These are phyloP conservation scores for Ustilago tritici DNA, from an alignment of 1,284 basidiomycete species.

Conservation along the genomic window DNA sequence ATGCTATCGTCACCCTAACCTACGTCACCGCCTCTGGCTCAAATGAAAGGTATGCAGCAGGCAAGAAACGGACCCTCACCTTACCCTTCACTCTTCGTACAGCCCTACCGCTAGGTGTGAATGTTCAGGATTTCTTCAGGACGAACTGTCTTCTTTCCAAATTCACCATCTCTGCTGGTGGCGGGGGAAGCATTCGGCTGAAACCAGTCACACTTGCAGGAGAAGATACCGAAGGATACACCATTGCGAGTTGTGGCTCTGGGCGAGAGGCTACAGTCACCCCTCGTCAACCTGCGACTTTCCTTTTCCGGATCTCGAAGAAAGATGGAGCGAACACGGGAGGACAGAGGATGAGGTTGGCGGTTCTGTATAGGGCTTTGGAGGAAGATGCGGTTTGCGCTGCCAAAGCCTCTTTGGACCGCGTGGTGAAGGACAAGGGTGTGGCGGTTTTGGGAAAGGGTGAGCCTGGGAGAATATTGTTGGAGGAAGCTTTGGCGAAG, in stretches of 20 bases:
- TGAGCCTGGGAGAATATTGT: conserved; percentile 10
- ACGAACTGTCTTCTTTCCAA: conserved; percentile 54
- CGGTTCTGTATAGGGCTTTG: conserved; percentile 51
- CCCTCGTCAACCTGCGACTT: conserved; percentile 57
- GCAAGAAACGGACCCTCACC: conserved; percentile 28
- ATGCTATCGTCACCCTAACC: conserved; percentile 26
- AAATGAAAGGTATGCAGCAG: conserved; percentile 13
- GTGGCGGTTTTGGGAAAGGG: conserved; percentile 5
- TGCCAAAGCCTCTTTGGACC: conserved; percentile 16
- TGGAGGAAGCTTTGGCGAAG: conserved; percentile 27
- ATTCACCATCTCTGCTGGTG: conserved; percentile 58
- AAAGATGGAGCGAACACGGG: not conserved
- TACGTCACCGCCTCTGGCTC: conserved; percentile 24
- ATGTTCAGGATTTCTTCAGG: conserved; percentile 69
- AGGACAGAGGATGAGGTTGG: conserved; percentile 34
- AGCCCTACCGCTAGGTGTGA: conserved; percentile 65
- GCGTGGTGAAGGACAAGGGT: not conserved
- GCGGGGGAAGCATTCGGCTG: conserved; percentile 39
- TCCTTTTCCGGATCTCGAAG: conserved; percentile 54
- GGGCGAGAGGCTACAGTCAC: conserved; percentile 40
- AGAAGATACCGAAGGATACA: conserved; percentile 19
- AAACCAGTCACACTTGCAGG: conserved; percentile 27
- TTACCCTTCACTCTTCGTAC: conserved; percentile 27
- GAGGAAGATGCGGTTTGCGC: conserved; percentile 49
- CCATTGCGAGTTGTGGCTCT: conserved; percentile 16